phyloP scores from a whole-genome alignment of 2,329 filamentous ascomycete genomes.

The Nigrospora oryzae region DNA sequence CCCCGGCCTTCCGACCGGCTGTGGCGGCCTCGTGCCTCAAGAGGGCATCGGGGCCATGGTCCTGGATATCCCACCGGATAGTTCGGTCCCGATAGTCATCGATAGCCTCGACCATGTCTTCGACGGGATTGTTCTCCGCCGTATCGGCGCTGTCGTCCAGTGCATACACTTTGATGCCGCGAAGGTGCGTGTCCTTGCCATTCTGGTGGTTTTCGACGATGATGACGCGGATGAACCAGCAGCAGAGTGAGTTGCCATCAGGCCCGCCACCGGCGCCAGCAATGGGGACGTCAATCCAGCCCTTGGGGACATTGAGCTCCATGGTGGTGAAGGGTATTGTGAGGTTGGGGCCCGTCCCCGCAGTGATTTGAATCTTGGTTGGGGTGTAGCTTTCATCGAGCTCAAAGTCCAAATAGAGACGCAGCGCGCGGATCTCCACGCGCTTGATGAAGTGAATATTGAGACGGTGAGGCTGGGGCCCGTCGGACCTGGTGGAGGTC shows the following conservation, averaged over 20 bases:
- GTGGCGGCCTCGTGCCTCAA: slow-evolving; percentile 21
- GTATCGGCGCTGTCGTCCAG: slow-evolving; percentile 37
- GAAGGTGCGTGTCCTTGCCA: slow-evolving; percentile 96
- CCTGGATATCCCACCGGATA: slow-evolving; percentile 16
- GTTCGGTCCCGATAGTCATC: slow-evolving; percentile 19
- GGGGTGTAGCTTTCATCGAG: slow-evolving; percentile 96
- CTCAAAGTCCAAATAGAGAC: slow-evolving; percentile 85
- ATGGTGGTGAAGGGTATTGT: slow-evolving; percentile 81
- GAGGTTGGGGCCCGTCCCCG: slow-evolving; percentile 86
- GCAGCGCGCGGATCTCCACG: slow-evolving; percentile 67
- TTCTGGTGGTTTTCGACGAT: slow-evolving; percentile 98
- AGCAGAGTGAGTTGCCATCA: slow-evolving; percentile 68
- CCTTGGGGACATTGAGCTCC: slow-evolving; percentile 68
- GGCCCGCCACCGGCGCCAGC: slow-evolving; percentile 45
- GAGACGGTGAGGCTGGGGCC: slow-evolving; percentile 72
- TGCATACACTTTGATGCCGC: slow-evolving; percentile 80
- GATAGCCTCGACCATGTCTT: slow-evolving; percentile 22
- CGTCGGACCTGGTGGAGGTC: slow-evolving; percentile 54
- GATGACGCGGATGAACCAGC: slow-evolving; percentile 83
- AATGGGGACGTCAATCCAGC: slow-evolving; percentile 81
- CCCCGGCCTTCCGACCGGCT: slow-evolving; percentile 16
- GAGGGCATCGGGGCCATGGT: slow-evolving; percentile 21
- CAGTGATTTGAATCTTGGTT: slow-evolving; percentile 81
- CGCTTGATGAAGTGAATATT: slow-evolving; percentile 82
- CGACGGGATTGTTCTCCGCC: slow-evolving; percentile 24